Percentiles rank a stretch among this genome's conserved stretches.
phyloP scores from a whole-genome alignment of 257 asterid genomes.

The Solanum commersonii region DNA sequence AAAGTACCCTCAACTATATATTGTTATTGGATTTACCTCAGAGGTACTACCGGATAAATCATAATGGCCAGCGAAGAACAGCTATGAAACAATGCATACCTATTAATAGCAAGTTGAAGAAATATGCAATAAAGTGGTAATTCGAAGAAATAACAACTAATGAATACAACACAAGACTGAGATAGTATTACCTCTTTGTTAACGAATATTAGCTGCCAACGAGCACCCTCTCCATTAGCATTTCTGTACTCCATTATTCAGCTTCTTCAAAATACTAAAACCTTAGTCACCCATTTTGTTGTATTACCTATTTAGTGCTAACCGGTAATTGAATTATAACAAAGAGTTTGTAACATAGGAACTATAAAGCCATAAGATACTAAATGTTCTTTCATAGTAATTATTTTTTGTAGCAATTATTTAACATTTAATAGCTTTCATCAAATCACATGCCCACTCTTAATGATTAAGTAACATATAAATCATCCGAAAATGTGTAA shows the following conservation, averaged over 20 bases:
- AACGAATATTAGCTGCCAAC: background rate
- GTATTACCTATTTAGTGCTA: background rate
- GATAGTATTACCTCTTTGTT: background rate
- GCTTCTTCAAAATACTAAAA: background rate
- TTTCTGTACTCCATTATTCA: background rate
- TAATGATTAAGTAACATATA: background rate
- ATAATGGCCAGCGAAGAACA: background rate
- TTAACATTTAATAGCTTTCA: background rate
- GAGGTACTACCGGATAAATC: background rate
- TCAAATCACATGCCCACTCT: background rate
- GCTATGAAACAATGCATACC: background rate
- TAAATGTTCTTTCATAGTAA: background rate
- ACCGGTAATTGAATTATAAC: background rate
- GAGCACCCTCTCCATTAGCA: background rate
- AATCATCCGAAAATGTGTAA: background rate
- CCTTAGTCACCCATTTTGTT: background rate
- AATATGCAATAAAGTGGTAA: background rate
- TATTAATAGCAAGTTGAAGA: background rate
- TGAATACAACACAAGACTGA: background rate
- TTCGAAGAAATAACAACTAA: background rate
- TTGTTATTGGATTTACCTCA: background rate
- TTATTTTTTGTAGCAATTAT: background rate
- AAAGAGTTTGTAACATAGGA: background rate
- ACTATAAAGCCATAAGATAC: background rate
- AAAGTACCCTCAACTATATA: background rate